Percentiles rank a stretch among this genome's conserved stretches.
phyloP scores from a whole-genome alignment of 495 filamentous ascomycete genomes.

The Penicillium waksmanii region DNA sequence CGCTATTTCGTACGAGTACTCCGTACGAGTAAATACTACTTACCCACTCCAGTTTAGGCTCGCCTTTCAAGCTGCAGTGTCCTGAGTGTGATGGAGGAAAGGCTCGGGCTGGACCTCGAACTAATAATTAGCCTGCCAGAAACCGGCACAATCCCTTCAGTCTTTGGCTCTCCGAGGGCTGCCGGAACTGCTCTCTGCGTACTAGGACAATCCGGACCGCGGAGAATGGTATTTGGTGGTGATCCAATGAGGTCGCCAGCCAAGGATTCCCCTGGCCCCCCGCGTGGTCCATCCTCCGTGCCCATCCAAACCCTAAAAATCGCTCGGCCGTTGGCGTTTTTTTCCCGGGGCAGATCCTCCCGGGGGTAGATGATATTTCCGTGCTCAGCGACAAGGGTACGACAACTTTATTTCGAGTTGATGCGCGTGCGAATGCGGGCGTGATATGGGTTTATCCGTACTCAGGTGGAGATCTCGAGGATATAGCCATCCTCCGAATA shows the following conservation, averaged over 20 bases:
- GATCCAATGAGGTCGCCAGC: slow-evolving; percentile 5
- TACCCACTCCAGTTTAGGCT: neutral
- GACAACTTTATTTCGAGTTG: slow-evolving; percentile 32
- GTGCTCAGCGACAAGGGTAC: slow-evolving; percentile 26
- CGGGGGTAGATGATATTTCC: slow-evolving; percentile 24
- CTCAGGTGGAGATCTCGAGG: neutral
- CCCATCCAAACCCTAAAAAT: slow-evolving; percentile 8
- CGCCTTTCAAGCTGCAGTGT: neutral
- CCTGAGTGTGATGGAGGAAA: neutral
- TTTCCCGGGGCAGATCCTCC: slow-evolving; percentile 27
- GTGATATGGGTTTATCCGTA: neutral
- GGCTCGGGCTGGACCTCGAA: slow-evolving; percentile 7
- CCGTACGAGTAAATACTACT: neutral
- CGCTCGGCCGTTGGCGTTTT: slow-evolving; percentile 25
- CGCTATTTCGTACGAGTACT: neutral
- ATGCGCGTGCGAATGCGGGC: neutral
- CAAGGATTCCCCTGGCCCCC: slow-evolving; percentile 6
- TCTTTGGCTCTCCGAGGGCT: neutral
- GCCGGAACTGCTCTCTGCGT: neutral
- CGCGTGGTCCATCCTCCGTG: neutral
- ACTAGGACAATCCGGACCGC: slow-evolving; percentile 18
- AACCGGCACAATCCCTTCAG: neutral
- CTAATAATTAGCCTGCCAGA: neutral
- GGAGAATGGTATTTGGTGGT: slow-evolving; percentile 15
- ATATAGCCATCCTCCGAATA: neutral